phyloP scores from a whole-genome alignment of 345 rosid species.

The Populus tremula region DNA sequence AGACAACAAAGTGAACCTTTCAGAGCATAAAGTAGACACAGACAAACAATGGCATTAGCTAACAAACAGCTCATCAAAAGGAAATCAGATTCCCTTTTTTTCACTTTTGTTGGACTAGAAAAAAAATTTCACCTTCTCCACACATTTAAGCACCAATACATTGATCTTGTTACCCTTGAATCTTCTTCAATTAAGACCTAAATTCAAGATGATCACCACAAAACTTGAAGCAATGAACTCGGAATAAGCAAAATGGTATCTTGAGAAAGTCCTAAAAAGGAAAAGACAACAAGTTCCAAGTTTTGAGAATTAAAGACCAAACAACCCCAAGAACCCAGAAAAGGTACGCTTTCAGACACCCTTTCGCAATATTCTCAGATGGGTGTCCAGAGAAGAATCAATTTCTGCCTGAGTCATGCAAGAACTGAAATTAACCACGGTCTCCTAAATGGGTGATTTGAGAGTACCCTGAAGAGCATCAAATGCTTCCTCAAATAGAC shows the following conservation, averaged over 20 bases:
- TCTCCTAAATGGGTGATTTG: constrained; percentile 13
- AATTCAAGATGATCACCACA: constrained; percentile 26
- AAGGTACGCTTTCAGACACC: constrained; percentile 26
- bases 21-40: constrained; percentile 73
- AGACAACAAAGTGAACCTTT: constrained; percentile 86
- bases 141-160: constrained; percentile 31
- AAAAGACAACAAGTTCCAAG: constrained; percentile 15
- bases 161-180: constrained; percentile 13
- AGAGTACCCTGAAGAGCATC: constrained; percentile 40
- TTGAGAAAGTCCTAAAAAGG: constrained; percentile 6
- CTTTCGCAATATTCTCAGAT: constrained; percentile 51
- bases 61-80: constrained; percentile 59
- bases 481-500: constrained; percentile 59
- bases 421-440: constrained; percentile 38
- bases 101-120: constrained; percentile 25
- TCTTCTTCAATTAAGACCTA: constrained; percentile 27
- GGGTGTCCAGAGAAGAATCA: constrained; percentile 45
- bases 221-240: constrained; percentile 15
- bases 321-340: constrained; percentile 10
- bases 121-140: constrained; percentile 22
- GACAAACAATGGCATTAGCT: constrained; percentile 54
- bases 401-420: constrained; percentile 48
- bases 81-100: constrained; percentile 79
- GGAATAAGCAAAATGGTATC: constrained; percentile 10
- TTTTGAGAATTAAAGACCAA: constrained; percentile 42